Base-by-base conservation (phyloP, 139 green algal species). In the Monoraphidium neglectum region DNA sequence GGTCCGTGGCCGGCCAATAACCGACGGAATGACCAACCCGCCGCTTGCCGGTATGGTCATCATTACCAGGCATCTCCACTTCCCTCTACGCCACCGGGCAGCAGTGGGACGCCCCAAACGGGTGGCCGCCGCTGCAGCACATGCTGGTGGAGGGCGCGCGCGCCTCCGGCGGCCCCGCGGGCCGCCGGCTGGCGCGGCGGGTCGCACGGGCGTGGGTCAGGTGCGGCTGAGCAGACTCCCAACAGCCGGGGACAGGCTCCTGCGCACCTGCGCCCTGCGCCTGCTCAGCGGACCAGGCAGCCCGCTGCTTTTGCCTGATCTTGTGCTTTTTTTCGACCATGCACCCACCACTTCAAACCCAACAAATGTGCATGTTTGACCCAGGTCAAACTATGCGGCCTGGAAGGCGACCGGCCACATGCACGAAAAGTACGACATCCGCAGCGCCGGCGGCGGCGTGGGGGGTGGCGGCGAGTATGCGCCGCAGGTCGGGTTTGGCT, bases 71-170 rank as follows among this genome's bases (percentile, higher is more conserved):
- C 26, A 68, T 98, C 13, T 72, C 89, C 18, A 93, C 91, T 0
- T 94, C 92, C 0, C 33, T 88, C 1, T 56, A 69, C 15, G 51
- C 71, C 1, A 92, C 90, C 0, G 90, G 90, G 4, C 85, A 99
- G 81, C 95, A 99, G 82, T 99, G 95, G 95, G 96, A 99, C 79
- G 94, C 79, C 8, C 95, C 94, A 33, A 98, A 98, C 74, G 87
- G 73, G n/a, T 99, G 96, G 96, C 87, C 96, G 2, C 95, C 95
- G 8, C 72, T 98, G 28, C 87, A 96, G 69, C 86, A 92, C 81
- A 94, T 97, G 80, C n/a, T 85, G 26, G 73, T 89, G 4, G 83
- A 89, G 68, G 85, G 65, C 0, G 43, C 87, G 2, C 35, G 12
- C 2, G 28, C 57, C 6, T 67, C 73, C 64, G 78, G 77, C 0